Evolutionary conservation across 2,329 filamentous ascomycete genomes (phyloP).

Genomic region (Lasiodiplodia sp.): DNA sequence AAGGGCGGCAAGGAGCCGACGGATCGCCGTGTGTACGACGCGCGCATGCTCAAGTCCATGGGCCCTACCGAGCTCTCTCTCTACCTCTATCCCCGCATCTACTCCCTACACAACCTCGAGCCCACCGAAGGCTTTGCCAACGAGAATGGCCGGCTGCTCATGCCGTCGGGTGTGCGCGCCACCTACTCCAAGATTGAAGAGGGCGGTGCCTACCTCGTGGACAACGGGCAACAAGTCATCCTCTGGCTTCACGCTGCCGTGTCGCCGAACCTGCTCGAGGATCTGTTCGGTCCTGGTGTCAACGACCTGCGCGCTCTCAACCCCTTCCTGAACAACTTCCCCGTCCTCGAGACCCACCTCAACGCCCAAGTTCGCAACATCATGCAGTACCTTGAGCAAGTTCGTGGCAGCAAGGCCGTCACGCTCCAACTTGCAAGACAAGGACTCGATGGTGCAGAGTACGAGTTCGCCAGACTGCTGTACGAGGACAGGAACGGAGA

Average conservation of each 20-base stretch:
- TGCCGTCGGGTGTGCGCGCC: slow-evolving; percentile 81
- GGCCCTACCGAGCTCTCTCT: slow-evolving; percentile 84
- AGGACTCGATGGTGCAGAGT: slow-evolving; percentile 92
- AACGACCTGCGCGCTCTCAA: slow-evolving; percentile 77
- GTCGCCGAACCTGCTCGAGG: slow-evolving; percentile 86
- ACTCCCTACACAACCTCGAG: slow-evolving; percentile 87
- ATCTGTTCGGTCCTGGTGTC: slow-evolving; percentile 84
- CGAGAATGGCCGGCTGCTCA: slow-evolving; percentile 82
- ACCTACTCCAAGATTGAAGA: slow-evolving; percentile 90
- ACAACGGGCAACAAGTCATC: slow-evolving; percentile 91
- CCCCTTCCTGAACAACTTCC: slow-evolving; percentile 79
- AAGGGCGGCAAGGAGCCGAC: slow-evolving; percentile 90
- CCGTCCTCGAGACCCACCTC: slow-evolving; percentile 86
- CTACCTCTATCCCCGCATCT: slow-evolving; percentile 94
- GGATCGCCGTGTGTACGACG: slow-evolving; percentile 88
- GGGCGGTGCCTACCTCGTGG: slow-evolving; percentile 91
- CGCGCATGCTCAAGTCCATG: slow-evolving; percentile 89
- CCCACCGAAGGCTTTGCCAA: slow-evolving; percentile 93
- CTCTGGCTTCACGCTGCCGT: slow-evolving; percentile 94
- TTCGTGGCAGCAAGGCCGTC: slow-evolving; percentile 85
- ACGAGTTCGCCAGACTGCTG: slow-evolving; percentile 89
- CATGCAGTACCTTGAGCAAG: slow-evolving; percentile 80
- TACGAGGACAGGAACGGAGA: slow-evolving; percentile 97
- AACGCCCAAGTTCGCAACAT: slow-evolving; percentile 96
- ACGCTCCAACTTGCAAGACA: slow-evolving; percentile 91